Evolutionary conservation across 352 stramenopile species (phyloP).

Genomic region (Phytophthora nicotianae): DNA sequence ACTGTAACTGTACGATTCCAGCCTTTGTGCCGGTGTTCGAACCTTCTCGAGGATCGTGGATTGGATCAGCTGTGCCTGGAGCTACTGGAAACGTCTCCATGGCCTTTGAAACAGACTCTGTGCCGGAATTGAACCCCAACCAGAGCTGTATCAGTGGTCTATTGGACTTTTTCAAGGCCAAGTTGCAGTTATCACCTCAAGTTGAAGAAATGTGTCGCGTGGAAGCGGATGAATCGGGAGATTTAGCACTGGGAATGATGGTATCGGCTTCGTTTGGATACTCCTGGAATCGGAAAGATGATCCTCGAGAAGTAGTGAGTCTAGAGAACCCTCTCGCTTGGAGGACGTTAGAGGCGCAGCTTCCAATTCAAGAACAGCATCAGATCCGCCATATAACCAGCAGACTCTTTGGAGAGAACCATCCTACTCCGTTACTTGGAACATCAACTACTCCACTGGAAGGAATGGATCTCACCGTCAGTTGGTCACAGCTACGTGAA

Average conservation of each 20-base stretch:
- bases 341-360: constrained; percentile 33
- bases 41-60: constrained; percentile 59
- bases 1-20: constrained; percentile 84
- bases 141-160: constrained; percentile 82
- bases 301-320: constrained; percentile 43
- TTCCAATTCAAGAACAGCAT: constrained; percentile 13
- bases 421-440: constrained; percentile 41
- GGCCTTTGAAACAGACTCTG: constrained; percentile 76
- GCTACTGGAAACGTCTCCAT: constrained; percentile 78
- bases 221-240: constrained; percentile 37
- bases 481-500: constrained; percentile 77
- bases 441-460: constrained; percentile 47
- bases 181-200: constrained; percentile 67
- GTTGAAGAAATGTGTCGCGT: constrained; percentile 68
- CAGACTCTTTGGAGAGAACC: constrained; percentile 44
- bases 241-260: constrained; percentile 57
- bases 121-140: constrained; percentile 71
- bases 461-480: constrained; percentile 61
- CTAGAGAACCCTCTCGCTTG: constrained; percentile 28
- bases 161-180: constrained; percentile 84
- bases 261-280: constrained; percentile 77
- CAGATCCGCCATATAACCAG: constrained; percentile 34
- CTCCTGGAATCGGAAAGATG: constrained; percentile 50
- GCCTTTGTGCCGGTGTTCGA: constrained; percentile 73
- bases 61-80: constrained; percentile 71